Conservation (phyloP, 805 yeast genomes). For the Priceomyces haplophilus region DNA sequence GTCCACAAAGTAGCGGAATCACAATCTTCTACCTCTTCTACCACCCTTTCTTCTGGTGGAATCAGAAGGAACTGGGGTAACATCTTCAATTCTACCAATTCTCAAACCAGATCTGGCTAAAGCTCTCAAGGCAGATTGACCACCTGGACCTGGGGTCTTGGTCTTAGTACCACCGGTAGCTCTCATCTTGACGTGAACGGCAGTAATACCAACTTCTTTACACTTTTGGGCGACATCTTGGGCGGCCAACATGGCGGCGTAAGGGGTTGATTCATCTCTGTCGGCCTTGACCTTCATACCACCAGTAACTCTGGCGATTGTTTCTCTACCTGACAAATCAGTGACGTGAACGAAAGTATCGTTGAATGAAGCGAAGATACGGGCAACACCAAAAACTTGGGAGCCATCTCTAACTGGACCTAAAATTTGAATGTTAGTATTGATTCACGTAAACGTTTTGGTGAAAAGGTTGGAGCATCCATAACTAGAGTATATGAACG, state of each 20-base stretch:
- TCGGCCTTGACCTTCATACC: conserved; percentile 99
- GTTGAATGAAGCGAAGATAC: conserved; percentile 99
- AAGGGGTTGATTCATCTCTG: conserved; percentile 99
- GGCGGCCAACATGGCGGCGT: conserved; percentile 99
- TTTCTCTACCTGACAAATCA: conserved; percentile 99
- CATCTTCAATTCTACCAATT: conserved; percentile 99
- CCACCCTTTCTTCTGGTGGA: conserved; percentile 99
- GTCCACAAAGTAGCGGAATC: conserved; percentile 21
- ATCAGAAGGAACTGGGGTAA: conserved; percentile 99
- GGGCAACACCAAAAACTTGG: conserved; percentile 99
- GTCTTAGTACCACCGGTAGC: conserved; percentile 99
- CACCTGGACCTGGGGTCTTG: conserved; percentile 99
- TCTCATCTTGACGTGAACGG: conserved; percentile 99
- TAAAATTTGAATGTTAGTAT: conserved; percentile 1
- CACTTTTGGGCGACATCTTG: conserved; percentile 99
- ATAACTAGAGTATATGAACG: too few relatives aligned
- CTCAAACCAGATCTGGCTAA: conserved; percentile 99
- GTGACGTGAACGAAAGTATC: conserved; percentile 99
- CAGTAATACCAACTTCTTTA: conserved; percentile 99
- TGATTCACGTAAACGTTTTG: neutral
- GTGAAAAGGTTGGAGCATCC: too few relatives aligned
- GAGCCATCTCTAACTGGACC: conserved; percentile 78
- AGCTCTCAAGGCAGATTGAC: conserved; percentile 99
- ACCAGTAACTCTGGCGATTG: conserved; percentile 99
- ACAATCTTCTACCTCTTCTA: conserved; percentile 99